Conservation (phyloP, 2,329 filamentous ascomycete species). For the Fusarium sp. region DNA sequence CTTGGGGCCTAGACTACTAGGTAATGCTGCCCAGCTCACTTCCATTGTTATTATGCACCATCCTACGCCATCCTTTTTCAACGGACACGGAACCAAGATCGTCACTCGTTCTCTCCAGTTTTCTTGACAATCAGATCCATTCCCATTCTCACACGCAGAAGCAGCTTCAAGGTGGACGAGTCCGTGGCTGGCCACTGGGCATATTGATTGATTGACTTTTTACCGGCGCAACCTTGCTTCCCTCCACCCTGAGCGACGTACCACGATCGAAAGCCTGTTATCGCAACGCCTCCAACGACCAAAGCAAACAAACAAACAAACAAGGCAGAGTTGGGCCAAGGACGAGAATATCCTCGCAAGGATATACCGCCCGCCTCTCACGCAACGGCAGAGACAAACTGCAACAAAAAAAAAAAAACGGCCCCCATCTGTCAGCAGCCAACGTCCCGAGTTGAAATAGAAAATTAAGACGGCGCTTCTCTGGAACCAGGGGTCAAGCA, state of each 20-base stretch:
- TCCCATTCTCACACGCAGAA: constrained; percentile 15
- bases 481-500: constrained; percentile 36
- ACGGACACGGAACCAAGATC: constrained; percentile 39
- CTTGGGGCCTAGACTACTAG: constrained; percentile 24
- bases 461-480: constrained; percentile 25
- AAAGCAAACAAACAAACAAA: constrained; percentile 23
- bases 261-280: constrained; percentile 26
- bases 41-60: constrained; percentile 17
- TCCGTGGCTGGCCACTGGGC: constrained; percentile 46
- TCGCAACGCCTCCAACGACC: constrained; percentile 9
- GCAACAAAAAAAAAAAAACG: constrained; percentile 17
- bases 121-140: constrained; percentile 19
- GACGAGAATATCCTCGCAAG: constrained; percentile 29
- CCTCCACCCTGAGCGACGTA: constrained; percentile 8
- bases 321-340: background rate
- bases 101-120: constrained; percentile 41
- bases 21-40: constrained; percentile 16
- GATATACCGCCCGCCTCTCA: constrained; percentile 21
- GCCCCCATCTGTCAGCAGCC: constrained; percentile 33
- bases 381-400: constrained; percentile 19
- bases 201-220: constrained; percentile 3
- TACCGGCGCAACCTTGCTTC: constrained; percentile 19
- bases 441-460: constrained; percentile 17
- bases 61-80: constrained; percentile 22
- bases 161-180: constrained; percentile 36